A percentile compares a stretch with the other conserved stretches of the same genome.
Conservation (phyloP, 2,329 filamentous ascomycete genomes). For the Clarireedia monteithiana region DNA sequence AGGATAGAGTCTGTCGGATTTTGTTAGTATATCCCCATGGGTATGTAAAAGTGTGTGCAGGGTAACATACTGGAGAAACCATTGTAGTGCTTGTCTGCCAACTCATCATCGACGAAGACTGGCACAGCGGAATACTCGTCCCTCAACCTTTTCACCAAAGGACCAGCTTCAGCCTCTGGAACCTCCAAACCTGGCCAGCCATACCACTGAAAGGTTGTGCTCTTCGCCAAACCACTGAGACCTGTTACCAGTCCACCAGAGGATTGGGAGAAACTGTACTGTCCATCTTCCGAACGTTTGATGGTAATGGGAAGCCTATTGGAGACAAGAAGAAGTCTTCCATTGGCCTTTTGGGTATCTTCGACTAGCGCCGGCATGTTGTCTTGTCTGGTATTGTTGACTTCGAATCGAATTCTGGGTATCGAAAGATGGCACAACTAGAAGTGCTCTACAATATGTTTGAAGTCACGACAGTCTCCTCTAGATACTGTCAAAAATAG, state of each 20-base stretch:
- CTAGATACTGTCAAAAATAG: neutral
- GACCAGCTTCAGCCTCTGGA: slow-evolving; percentile 70
- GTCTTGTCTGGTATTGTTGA: neutral
- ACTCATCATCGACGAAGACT: slow-evolving; percentile 86
- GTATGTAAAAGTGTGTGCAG: neutral
- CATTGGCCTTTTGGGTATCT: slow-evolving; percentile 18
- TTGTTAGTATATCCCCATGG: slow-evolving; percentile 9
- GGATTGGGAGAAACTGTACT: slow-evolving; percentile 92
- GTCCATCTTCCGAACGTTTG: slow-evolving; percentile 84
- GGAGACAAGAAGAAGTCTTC: slow-evolving; percentile 71
- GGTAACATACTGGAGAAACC: slow-evolving; percentile 80
- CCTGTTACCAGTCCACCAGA: slow-evolving; percentile 93
- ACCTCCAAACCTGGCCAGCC: slow-evolving; percentile 94
- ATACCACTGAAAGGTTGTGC: slow-evolving; percentile 96
- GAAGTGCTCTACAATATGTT: neutral
- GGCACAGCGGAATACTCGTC: slow-evolving; percentile 85
- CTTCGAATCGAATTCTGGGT: neutral
- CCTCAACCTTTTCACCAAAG: slow-evolving; percentile 70
- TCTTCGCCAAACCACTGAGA: slow-evolving; percentile 82
- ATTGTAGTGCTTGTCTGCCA: slow-evolving; percentile 94
- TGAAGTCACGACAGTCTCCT: neutral
- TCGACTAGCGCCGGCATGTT: slow-evolving; percentile 23
- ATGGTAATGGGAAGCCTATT: slow-evolving; percentile 96
- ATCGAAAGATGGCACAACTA: neutral
- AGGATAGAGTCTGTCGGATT: slow-evolving; percentile 72